These are phyloP conservation scores for Oryza nivara DNA, from an alignment of 176 grass and related monocot species.

Conservation along the genomic window DNA sequence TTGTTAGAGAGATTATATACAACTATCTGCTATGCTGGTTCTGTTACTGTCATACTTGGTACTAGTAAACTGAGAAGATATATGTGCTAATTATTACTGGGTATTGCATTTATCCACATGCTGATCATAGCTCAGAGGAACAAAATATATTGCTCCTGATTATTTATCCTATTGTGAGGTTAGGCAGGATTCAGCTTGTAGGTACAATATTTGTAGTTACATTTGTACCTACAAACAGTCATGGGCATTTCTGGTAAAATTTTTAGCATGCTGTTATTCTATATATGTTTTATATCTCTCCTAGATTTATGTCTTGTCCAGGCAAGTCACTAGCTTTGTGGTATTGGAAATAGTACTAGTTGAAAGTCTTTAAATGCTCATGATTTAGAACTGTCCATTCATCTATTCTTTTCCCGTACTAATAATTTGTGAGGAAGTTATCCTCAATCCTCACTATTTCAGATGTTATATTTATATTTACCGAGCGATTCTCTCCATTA, in stretches of 20 bases:
- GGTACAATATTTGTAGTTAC: background rate
- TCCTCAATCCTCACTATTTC: background rate
- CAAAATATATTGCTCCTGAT: background rate
- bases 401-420: background rate
- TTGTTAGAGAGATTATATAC: slow-evolving; percentile 2
- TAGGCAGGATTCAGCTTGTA: background rate
- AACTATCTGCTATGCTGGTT: slow-evolving; percentile 7
- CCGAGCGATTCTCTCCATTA: background rate
- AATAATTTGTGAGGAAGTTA: background rate
- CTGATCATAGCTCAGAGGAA: slow-evolving; percentile 18
- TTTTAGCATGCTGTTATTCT: background rate
- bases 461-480: background rate
- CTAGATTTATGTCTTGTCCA: background rate
- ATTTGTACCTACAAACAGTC: background rate
- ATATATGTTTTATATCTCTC: background rate
- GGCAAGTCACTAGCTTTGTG: background rate
- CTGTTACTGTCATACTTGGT: slow-evolving; percentile 11
- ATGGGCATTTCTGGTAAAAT: background rate
- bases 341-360: background rate
- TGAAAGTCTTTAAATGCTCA: slow-evolving; percentile 13
- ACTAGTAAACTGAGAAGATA: background rate
- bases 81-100: background rate
- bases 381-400: background rate
- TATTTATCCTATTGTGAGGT: background rate
- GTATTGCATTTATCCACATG: background rate